Evolutionary conservation across 1,284 basidiomycete species (phyloP).

Genomic region (Dichomitus squalens): DNA sequence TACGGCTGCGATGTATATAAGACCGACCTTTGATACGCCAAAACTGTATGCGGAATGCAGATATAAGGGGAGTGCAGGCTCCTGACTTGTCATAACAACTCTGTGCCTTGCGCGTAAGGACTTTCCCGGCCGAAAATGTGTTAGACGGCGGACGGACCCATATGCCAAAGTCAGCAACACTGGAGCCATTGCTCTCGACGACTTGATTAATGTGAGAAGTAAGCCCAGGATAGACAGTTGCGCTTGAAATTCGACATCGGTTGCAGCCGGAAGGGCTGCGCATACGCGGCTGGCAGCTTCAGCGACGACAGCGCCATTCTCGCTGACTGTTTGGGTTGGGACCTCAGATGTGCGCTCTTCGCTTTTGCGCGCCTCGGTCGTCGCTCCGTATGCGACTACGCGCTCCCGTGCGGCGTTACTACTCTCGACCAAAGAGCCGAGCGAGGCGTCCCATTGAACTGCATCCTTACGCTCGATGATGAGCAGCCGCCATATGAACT

Average conservation of each 20-base stretch:
- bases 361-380: conserved; percentile 8
- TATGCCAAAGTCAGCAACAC: conserved; percentile 58
- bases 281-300: neutral
- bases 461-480: conserved; percentile 68
- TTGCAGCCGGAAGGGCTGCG: neutral
- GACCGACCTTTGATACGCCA: conserved; percentile 61
- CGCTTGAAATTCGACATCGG: neutral
- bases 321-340: neutral
- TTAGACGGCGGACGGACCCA: conserved; percentile 45
- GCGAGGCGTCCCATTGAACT: conserved; percentile 51
- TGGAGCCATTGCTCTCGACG: conserved; percentile 58
- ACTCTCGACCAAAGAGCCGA: conserved; percentile 35
- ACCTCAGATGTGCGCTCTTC: neutral
- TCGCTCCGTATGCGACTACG: conserved; percentile 3
- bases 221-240: conserved; percentile 11
- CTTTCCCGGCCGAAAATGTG: neutral
- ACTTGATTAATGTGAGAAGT: conserved; percentile 44
- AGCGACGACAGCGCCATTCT: neutral
- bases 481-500: conserved; percentile 63
- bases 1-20: conserved; percentile 73
- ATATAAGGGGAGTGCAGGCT: conserved; percentile 70
- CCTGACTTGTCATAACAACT: conserved; percentile 53
- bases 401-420: neutral
- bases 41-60: conserved; percentile 64
- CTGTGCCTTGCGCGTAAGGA: conserved; percentile 34